Base-by-base conservation (phyloP, 2,329 filamentous ascomycete species). In the Grosmannia huntii region DNA sequence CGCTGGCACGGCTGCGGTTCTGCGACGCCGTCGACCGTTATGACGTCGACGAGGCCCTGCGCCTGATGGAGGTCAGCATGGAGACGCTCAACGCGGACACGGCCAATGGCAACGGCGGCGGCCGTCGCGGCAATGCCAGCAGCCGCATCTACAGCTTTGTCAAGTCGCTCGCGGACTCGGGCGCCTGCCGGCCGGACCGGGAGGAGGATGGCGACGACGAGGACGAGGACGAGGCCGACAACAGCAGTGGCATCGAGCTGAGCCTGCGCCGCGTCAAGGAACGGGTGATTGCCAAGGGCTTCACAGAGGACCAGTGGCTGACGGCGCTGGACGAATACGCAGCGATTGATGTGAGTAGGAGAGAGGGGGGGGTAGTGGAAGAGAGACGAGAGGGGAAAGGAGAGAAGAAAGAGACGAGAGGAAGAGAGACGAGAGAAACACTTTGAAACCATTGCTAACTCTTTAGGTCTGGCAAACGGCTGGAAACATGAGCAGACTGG, bases 111-210 rank as follows among this genome's bases (percentile, higher is more conserved):
- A 67, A 67, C 41, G 81, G 68, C 67, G 71, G 66, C 28, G 80
- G 68, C 67, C 56, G 58, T 28, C 70, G 77, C 65, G 82, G 87
- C 65, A 95, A 89, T 56, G 85, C 90, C 31, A 91, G 83, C 72
- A 91, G 85, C 71, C 89, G 89, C 71, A 97, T 99, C 66, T 97
- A 95, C 74, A 94, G 95, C 70, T 82, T 99, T 63, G 89, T 99
- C 73, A 88, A 92, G 69, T 83, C 82, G 5, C 85, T 97, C 73
- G 86, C 89, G 52, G 91, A 95, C 66, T 86, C 84, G 57, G 91
- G 92, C 59, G 90, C 90, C 57, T 90, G 92, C 65, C 85, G 88
- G 49, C 84, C 90, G 53, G 90, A 89, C 38, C 75, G 76, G 57
- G 78, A 80, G 31, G 78, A 69, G 65, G 81, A 65, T 76, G 88